phyloP scores from a whole-genome alignment of 768 basidiomycete genomes.

The Lentinula aciculospora region DNA sequence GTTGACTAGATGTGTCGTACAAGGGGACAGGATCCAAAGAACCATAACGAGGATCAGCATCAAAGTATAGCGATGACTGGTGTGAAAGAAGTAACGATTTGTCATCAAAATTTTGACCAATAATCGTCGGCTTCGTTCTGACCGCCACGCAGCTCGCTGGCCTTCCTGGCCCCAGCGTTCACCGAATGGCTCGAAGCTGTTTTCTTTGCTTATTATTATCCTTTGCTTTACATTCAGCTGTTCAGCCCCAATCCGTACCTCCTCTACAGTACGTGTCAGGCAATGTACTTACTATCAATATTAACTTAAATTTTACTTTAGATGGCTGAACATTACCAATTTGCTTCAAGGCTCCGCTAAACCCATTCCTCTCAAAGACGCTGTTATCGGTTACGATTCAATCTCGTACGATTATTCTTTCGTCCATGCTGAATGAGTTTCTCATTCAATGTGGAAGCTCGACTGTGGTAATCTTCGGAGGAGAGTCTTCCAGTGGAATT shows the following conservation, averaged over 20 bases:
- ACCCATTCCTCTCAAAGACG: constrained; percentile 64
- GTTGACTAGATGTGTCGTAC: too few species aligned
- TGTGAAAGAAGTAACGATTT: background rate
- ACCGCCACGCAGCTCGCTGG: constrained; percentile 8
- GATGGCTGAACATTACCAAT: constrained; percentile 64
- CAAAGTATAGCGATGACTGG: too few species aligned
- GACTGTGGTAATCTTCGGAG: constrained; percentile 68
- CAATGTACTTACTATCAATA: constrained; percentile 18
- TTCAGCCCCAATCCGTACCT: constrained; percentile 28
- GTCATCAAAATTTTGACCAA: background rate
- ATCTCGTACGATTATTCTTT: constrained; percentile 23
- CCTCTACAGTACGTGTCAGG: constrained; percentile 42
- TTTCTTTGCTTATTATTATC: constrained; percentile 21
- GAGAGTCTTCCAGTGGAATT: constrained; percentile 61
- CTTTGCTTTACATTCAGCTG: constrained; percentile 7
- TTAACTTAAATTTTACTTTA: constrained; percentile 20
- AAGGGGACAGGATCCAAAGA: too few species aligned
- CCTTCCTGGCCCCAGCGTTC: constrained; percentile 5
- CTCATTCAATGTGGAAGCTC: constrained; percentile 22
- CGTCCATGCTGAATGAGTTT: background rate
- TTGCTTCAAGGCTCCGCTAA: constrained; percentile 47
- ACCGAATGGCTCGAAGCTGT: constrained; percentile 26
- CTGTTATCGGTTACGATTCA: constrained; percentile 62
- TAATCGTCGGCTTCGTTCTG: background rate
- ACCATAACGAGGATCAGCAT: too few species aligned